Evolutionary conservation across 176 grass and related monocot species (phyloP).

Genomic region (Ensete glaucum): DNA sequence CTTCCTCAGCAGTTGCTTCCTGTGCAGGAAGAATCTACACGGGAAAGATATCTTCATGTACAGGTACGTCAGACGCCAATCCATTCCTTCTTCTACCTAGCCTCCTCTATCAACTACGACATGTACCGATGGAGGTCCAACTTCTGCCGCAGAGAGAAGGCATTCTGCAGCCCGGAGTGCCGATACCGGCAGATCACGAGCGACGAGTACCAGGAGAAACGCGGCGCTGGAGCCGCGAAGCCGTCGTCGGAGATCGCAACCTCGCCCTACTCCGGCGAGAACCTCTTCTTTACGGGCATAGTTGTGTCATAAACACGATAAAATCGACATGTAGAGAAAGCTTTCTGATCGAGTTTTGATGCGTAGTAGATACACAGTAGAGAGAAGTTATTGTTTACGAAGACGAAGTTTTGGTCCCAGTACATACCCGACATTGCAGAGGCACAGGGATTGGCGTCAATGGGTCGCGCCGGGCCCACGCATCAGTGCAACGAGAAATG

Average conservation of each 20-base stretch:
- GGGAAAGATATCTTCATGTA: constrained; percentile 23
- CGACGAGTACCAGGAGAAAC: constrained; percentile 20
- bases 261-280: constrained; percentile 10
- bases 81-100: neutral
- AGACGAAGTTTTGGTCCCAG: no score
- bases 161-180: constrained; percentile 14
- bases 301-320: neutral
- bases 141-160: constrained; percentile 6
- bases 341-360: no score
- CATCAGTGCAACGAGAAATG: no score
- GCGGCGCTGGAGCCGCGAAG: neutral
- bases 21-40: constrained; percentile 12
- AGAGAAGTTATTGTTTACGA: no score
- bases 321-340: no score
- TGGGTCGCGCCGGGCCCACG: no score
- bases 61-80: neutral
- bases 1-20: constrained; percentile 6
- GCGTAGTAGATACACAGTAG: no score
- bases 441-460: no score
- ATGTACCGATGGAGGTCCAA: neutral
- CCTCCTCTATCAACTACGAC: no score
- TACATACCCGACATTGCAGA: no score
- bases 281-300: constrained; percentile 18
- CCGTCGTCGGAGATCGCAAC: neutral
- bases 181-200: constrained; percentile 7